phyloP scores from a whole-genome alignment of 2,329 filamentous ascomycete species.

The Calycina marina region DNA sequence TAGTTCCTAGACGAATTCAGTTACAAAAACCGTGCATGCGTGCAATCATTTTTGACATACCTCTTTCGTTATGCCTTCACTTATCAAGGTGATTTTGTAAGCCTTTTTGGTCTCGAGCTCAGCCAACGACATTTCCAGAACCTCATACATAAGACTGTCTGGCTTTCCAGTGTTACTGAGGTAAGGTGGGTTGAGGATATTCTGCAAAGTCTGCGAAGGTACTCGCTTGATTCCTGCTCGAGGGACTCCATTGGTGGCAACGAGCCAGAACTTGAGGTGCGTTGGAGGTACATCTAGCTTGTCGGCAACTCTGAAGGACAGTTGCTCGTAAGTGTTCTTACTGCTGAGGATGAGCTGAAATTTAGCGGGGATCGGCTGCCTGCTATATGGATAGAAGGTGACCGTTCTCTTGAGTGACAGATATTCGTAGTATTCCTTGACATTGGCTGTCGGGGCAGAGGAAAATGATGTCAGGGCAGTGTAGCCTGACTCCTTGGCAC shows the following conservation, averaged over 20 bases:
- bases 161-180: conserved; percentile 53
- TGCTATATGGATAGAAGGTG: conserved; percentile 57
- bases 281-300: conserved; percentile 65
- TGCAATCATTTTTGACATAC: too few species aligned
- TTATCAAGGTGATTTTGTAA: conserved; percentile 70
- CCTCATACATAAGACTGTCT: conserved; percentile 81
- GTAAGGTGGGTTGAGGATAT: conserved; percentile 61
- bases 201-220: conserved; percentile 50
- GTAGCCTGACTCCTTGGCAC: too few species aligned
- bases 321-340: conserved; percentile 79
- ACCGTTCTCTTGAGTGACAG: conserved; percentile 71
- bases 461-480: too few species aligned
- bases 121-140: conserved; percentile 83
- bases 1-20: conserved; percentile 59
- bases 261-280: conserved; percentile 82
- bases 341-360: conserved; percentile 72
- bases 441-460: too few species aligned
- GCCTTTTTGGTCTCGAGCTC: conserved; percentile 89
- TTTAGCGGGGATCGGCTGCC: conserved; percentile 28
- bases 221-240: conserved; percentile 65
- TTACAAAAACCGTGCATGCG: too few species aligned
- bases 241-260: conserved; percentile 60
- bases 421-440: too few species aligned
- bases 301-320: conserved; percentile 71
- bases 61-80: conserved; percentile 84